phyloP scores from a whole-genome alignment of 805 yeast genomes.

The Yarrowia sp. region DNA sequence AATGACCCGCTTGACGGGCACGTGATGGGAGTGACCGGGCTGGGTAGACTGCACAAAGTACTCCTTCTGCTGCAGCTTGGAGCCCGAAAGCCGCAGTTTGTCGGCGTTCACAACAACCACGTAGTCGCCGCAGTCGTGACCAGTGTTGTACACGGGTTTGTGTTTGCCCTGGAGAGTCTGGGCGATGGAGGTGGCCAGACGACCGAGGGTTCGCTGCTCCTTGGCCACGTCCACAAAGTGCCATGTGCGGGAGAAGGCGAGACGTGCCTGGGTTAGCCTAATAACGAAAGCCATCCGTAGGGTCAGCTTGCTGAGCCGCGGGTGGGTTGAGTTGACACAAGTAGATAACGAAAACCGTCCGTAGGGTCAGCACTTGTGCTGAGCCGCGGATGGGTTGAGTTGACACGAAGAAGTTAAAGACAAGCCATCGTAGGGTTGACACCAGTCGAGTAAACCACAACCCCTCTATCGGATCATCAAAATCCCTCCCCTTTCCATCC shows the following conservation, averaged over 20 bases:
- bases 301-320: too few relatives aligned
- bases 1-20: conserved; percentile 78
- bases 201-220: conserved; percentile 86
- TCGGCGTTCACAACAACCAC: conserved; percentile 95
- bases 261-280: conserved; percentile 60
- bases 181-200: conserved; percentile 90
- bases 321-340: too few relatives aligned
- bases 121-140: conserved; percentile 91
- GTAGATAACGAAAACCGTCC: too few relatives aligned
- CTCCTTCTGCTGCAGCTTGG: conserved; percentile 76
- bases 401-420: too few relatives aligned
- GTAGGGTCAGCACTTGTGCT: too few relatives aligned
- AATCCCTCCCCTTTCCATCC: background rate
- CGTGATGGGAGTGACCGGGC: conserved; percentile 87
- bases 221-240: conserved; percentile 91
- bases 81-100: conserved; percentile 81
- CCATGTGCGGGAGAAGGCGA: conserved; percentile 88
- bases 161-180: conserved; percentile 93
- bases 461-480: background rate
- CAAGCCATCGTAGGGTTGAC: too few relatives aligned
- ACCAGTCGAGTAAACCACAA: too few relatives aligned
- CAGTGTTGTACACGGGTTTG: conserved; percentile 83
- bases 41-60: conserved; percentile 89
- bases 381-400: too few relatives aligned
- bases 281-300: too few relatives aligned